Evolutionary conservation across 768 basidiomycete species (phyloP).

Genomic region (Boletus huronensis): DNA sequence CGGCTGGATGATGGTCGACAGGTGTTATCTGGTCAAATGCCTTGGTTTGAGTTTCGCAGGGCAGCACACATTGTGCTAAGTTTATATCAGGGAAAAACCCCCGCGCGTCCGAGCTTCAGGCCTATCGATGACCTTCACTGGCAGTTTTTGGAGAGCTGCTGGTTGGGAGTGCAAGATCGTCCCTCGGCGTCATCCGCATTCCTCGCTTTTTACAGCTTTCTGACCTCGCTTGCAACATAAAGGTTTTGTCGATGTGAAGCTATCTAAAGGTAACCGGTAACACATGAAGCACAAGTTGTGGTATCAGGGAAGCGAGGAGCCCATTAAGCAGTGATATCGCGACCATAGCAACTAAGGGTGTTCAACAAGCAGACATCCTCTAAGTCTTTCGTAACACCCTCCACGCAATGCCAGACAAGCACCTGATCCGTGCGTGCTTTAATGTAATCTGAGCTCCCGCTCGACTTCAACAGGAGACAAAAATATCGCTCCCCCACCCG

Average conservation of each 20-base stretch:
- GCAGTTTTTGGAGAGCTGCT: conserved; percentile 12
- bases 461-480: conserved; percentile 9
- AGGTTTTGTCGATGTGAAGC: neutral
- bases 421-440: conserved; percentile 15
- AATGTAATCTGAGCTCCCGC: conserved; percentile 3
- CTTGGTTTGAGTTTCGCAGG: conserved; percentile 13
- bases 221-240: conserved; percentile 3
- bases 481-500: conserved; percentile 12
- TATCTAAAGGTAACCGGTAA: neutral
- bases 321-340: neutral
- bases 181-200: conserved; percentile 11
- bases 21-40: conserved; percentile 13
- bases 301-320: neutral
- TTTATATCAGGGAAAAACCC: neutral
- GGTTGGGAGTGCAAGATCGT: conserved; percentile 5
- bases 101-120: conserved; percentile 4
- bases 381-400: conserved; percentile 7
- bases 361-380: conserved; percentile 12
- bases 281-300: neutral
- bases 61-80: conserved; percentile 2
- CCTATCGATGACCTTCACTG: conserved; percentile 8
- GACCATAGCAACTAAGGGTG: neutral
- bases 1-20: neutral
- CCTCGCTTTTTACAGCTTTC: conserved; percentile 8
- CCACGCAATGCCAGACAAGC: conserved; percentile 9